phyloP scores from a whole-genome alignment of 192 early-diverging fungal genomes.

The Rhizoclosmatium sp. region DNA sequence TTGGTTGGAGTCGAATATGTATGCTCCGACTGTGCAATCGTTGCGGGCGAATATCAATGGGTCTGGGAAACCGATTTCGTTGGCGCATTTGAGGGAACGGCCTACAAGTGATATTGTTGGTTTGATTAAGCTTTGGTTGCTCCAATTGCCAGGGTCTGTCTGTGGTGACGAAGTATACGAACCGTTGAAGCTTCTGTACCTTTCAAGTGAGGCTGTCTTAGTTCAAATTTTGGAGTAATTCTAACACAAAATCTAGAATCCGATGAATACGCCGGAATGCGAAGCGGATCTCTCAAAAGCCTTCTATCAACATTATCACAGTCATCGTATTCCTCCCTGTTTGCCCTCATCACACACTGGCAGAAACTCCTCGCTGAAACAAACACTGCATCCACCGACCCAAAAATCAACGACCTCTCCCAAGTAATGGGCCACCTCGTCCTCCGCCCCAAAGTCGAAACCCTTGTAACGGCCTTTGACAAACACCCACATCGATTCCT shows the following conservation, averaged over 20 bases:
- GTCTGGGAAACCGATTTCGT: conserved; percentile 19
- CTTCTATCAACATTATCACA: conserved; percentile 46
- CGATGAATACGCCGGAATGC: conserved; percentile 38
- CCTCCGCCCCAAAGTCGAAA: conserved; percentile 54
- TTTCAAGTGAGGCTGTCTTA: conserved; percentile 42
- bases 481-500: conserved; percentile 57
- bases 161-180: conserved; percentile 55
- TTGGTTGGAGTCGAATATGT: conserved; percentile 47
- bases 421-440: conserved; percentile 43
- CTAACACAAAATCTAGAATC: conserved; percentile 23
- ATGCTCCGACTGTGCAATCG: conserved; percentile 32
- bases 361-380: conserved; percentile 27
- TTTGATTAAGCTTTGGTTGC: conserved; percentile 48
- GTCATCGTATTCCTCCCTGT: conserved; percentile 40
- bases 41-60: conserved; percentile 41
- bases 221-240: conserved; percentile 26
- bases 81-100: conserved; percentile 26
- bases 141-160: conserved; percentile 32
- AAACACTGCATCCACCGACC: conserved; percentile 15
- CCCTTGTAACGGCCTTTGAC: conserved; percentile 49
- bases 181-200: conserved; percentile 56
- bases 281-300: conserved; percentile 42
- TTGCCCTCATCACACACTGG: conserved; percentile 36
- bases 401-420: conserved; percentile 43
- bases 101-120: conserved; percentile 41